Evolutionary conservation across 164 flowering plant species (phyloP), one percentile per base, ranked within the genome.

Genomic region (Euptelea pleiosperma): DNA sequence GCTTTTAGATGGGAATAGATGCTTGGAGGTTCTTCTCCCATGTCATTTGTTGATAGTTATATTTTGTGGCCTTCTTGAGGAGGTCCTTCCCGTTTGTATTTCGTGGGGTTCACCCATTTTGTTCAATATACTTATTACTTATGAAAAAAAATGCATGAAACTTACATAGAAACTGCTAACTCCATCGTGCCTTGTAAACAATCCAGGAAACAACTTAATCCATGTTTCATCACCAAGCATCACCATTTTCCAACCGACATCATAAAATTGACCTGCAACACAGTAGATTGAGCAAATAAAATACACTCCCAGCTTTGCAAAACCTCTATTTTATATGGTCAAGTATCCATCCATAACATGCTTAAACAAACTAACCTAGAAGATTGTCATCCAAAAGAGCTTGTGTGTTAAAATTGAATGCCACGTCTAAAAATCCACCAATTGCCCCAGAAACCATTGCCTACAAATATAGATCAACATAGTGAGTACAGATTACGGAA

Each of bases 161-260:
- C 91, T 81, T 73, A 93, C 99, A 75, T 70, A 93, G 57, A 93
- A 93, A 68, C 99, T 93, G 77, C 83, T 83, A 67, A 90, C 97
- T 59, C 99, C 94, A 75, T 93, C 99, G 63, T 79, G 81, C 72
- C 96, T 78, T 8, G 55, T 67, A 67, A 93, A 93, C 58, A 79
- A 62, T 52, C 84, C 74, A 22, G 99, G 99, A 75, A 93, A 93
- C 78, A 93, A 65, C 78, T 86, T 93, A 45, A 93, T 81, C 99
- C 99, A 93, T 65, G 99, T 93, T 56, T 93, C 96, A 73, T 93
- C 99, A 33, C 99, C 97, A 73, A 64, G 84, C 91, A 93, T 90
- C 75, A 90, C 86, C 86, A 93, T 86, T 70, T 77, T 84, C 92
- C 87, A 81, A 46, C 97, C 97, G 67, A 83, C 66, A 51, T 62